Evolutionary conservation across 345 rosid genomes (phyloP), one percentile per base, ranked within the genome.

Genomic region (Populus nigra): DNA sequence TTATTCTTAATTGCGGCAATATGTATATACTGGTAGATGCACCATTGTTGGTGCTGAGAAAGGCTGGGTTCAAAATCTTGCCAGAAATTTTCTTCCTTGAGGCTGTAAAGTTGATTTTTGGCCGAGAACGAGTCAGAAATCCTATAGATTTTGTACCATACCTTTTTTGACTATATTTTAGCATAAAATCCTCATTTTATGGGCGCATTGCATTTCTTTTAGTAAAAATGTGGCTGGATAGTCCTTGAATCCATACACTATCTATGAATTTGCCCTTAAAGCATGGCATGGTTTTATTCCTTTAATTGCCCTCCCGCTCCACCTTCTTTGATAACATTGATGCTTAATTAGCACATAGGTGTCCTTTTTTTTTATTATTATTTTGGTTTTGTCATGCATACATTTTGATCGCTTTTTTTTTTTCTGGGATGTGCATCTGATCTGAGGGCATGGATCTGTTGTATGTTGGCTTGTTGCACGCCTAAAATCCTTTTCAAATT

Each of bases 91-190:
- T 73, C 63, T 78, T 79, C 73, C 65, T 72, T 9, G 35, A 72
- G 75, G 81, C 76, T 38, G 72, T 22, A 65, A 55, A 68, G 78
- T 67, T 79, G 61, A 71, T 77, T 80, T 41, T 71, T 73, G 86
- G 77, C 53, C 17, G 70, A 79, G 76, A 81, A 22, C 16, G 53
- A 75, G 65, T 65, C 9, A 69, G 53, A 72, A 59, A 75, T 73
- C 68, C 29, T 68, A 50, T 73, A 74, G 67, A 67, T 80, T 78
- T 77, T 73, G 85, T 85, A 83, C 65, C 23, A 80, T 80, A 79
- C 74, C 39, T 23, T 36, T 70, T 65, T 68, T 73, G 67, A 70
- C 76, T 50, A 23, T 33, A 57, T 71, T n/a, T 22, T 53, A 36
- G 80, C n/a, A 36, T 80, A 80, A 7, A 43, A 74, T 80, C 79